Evolutionary conservation across 2,329 filamentous ascomycete genomes (phyloP).

Genomic region (Aquanectria penicillioides): DNA sequence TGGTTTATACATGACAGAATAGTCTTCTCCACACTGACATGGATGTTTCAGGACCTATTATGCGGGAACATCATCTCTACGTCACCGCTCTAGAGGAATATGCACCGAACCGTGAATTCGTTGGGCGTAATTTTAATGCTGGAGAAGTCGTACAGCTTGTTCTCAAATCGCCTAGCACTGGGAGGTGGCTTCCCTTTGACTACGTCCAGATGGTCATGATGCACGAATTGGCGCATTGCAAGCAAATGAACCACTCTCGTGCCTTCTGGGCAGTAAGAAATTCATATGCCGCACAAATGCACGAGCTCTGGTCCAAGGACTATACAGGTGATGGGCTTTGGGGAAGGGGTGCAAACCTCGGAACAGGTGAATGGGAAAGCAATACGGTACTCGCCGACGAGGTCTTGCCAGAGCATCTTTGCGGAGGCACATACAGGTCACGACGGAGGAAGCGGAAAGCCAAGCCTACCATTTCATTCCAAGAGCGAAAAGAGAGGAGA

Average conservation of each 20-base stretch:
- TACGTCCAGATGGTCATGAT: constrained; percentile 97
- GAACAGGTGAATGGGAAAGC: constrained; percentile 67
- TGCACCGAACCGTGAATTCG: constrained; percentile 82
- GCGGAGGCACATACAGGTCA: constrained; percentile 81
- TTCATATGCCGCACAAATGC: constrained; percentile 76
- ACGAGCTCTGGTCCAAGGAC: constrained; percentile 71
- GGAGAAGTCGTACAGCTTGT: constrained; percentile 90
- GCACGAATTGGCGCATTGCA: constrained; percentile 89
- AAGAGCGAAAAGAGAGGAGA: constrained; percentile 76
- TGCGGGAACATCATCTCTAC: constrained; percentile 71
- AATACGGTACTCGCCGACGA: constrained; percentile 64
- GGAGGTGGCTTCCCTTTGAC: constrained; percentile 81
- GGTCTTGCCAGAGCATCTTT: constrained; percentile 75
- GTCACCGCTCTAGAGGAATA: constrained; percentile 83
- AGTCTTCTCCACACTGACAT: not conserved
- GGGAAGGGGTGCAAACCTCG: constrained; percentile 75
- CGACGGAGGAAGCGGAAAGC: constrained; percentile 65
- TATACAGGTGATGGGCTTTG: constrained; percentile 88
- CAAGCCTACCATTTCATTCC: constrained; percentile 68
- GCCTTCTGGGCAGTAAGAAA: constrained; percentile 86
- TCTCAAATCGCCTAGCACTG: constrained; percentile 71
- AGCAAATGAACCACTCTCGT: constrained; percentile 89
- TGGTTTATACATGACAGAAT: not conserved
- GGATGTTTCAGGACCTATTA: constrained; percentile 67
- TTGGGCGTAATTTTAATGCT: constrained; percentile 90